These are phyloP conservation scores for Blepharisma stoltei DNA, from an alignment of 73 alveolate species.

Conservation along the genomic window DNA sequence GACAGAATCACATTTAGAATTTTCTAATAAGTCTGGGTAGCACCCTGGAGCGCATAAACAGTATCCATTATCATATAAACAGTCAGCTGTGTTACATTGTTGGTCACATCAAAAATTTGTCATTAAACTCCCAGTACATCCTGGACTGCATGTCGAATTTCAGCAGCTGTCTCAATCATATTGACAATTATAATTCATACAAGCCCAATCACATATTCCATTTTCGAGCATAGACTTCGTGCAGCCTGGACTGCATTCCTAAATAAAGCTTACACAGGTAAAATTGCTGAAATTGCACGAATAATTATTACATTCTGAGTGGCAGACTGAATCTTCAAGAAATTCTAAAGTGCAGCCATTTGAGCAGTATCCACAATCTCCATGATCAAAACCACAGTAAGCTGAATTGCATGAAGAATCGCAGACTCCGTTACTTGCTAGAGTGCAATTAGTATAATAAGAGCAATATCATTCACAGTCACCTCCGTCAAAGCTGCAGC, in stretches of 20 bases:
- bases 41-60: slow-evolving; percentile 11
- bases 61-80: neutral
- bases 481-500: neutral
- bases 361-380: slow-evolving; percentile 3
- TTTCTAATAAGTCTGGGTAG: neutral
- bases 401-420: neutral
- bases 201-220: too few species aligned
- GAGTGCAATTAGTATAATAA: neutral
- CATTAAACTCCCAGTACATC: neutral
- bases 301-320: neutral
- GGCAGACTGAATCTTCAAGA: neutral
- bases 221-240: too few species aligned
- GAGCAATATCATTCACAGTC: neutral
- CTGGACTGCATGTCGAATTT: neutral
- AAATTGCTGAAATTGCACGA: neutral
- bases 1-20: neutral
- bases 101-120: neutral
- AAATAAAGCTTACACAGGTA: neutral
- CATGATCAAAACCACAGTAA: slow-evolving; percentile 13
- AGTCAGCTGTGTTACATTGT: neutral
- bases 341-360: neutral
- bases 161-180: too few species aligned
- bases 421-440: slow-evolving; percentile 2
- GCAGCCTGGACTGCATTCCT: too few species aligned
- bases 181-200: too few species aligned